These are phyloP conservation scores for Metschnikowia picachoensis DNA, from an alignment of 805 yeast genomes.

Conservation along the genomic window DNA sequence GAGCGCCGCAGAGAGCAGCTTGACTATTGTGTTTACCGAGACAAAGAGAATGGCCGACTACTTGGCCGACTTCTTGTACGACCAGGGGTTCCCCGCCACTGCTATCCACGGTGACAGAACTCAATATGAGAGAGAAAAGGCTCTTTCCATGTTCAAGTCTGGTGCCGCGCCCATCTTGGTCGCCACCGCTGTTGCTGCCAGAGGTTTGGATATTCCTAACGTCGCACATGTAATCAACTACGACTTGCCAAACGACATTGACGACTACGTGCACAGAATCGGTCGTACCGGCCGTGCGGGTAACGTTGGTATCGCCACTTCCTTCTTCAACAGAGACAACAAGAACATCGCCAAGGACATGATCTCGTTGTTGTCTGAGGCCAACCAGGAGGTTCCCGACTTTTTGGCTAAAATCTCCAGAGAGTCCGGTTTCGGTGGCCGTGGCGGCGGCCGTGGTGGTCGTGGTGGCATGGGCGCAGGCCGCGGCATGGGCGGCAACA, in stretches of 20 bases:
- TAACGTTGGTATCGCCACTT: constrained; percentile 97
- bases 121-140: constrained; percentile 96
- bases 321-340: constrained; percentile 96
- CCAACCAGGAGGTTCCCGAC: constrained; percentile 95
- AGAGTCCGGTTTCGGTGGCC: constrained; percentile 56
- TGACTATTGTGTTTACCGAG: constrained; percentile 94
- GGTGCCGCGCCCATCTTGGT: constrained; percentile 93
- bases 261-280: constrained; percentile 98
- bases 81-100: constrained; percentile 91
- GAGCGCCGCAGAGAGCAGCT: constrained; percentile 72
- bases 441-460: constrained; percentile 40
- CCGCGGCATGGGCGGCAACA: constrained; percentile 36
- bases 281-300: constrained; percentile 99
- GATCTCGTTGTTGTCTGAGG: constrained; percentile 83
- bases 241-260: constrained; percentile 95
- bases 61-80: constrained; percentile 85
- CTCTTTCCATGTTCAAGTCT: constrained; percentile 86
- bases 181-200: constrained; percentile 99
- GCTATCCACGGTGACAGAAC: constrained; percentile 99
- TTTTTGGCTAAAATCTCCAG: constrained; percentile 78
- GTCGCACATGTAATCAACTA: constrained; percentile 97
- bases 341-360: constrained; percentile 83
- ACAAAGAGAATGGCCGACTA: constrained; percentile 98
- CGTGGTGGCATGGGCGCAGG: constrained; percentile 53
- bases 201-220: constrained; percentile 99